These are phyloP conservation scores for Lipomyces spencermartinsiae DNA, from an alignment of 805 yeast genomes.

Conservation along the genomic window DNA sequence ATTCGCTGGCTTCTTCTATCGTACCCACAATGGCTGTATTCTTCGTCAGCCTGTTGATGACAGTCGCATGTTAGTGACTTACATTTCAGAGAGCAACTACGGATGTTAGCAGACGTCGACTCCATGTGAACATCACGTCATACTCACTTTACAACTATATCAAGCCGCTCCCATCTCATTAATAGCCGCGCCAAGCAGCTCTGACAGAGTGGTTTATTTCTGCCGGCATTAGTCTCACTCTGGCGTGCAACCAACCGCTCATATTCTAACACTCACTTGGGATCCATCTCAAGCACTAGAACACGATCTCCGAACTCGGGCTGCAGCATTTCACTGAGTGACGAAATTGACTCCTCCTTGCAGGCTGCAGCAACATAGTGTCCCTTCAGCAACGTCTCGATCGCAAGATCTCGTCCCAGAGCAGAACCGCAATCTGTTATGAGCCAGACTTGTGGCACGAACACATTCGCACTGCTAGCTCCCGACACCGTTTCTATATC, in stretches of 20 bases:
- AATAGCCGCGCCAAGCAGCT: constrained; percentile 32
- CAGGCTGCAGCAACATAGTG: constrained; percentile 35
- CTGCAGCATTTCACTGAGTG: constrained; percentile 11
- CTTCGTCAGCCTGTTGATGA: background rate
- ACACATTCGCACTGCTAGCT: background rate
- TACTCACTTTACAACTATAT: constrained; percentile 34
- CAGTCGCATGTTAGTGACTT: background rate
- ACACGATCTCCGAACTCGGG: constrained; percentile 21
- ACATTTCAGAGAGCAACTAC: constrained; percentile 23
- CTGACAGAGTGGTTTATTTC: constrained; percentile 40
- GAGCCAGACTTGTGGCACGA: constrained; percentile 38
- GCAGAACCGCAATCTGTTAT: constrained; percentile 35
- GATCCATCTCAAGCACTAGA: constrained; percentile 36
- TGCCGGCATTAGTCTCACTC: background rate
- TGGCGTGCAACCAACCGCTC: background rate
- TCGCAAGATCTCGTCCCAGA: constrained; percentile 36
- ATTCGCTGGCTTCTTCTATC: constrained; percentile 38
- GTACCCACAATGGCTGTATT: constrained; percentile 36
- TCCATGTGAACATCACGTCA: background rate
- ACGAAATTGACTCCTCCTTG: constrained; percentile 19
- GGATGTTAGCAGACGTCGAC: background rate
- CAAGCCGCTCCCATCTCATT: constrained; percentile 34
- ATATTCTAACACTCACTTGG: constrained; percentile 5
- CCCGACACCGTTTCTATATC: background rate
- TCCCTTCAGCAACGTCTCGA: constrained; percentile 27